phyloP scores from a whole-genome alignment of 805 yeast species.

The Schwanniomyces vanrijiae region DNA sequence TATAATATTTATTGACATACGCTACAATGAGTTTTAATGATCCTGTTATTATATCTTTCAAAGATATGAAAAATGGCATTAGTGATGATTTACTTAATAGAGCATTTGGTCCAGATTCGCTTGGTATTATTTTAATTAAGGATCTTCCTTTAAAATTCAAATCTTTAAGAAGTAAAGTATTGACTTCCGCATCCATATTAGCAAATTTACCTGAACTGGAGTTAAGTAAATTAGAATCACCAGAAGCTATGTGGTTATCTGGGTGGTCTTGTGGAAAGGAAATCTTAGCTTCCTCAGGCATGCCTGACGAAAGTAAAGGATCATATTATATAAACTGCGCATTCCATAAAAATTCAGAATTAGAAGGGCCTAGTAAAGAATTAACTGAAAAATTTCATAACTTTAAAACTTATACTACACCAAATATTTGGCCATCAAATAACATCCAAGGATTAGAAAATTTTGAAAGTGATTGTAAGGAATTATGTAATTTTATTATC shows the following conservation, averaged over 20 bases:
- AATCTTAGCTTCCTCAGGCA: conserved; percentile 37
- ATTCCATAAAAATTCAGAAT: conserved; percentile 40
- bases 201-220: conserved; percentile 36
- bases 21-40: background rate
- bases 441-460: conserved; percentile 18
- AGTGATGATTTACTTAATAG: conserved; percentile 28
- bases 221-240: conserved; percentile 42
- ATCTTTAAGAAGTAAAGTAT: conserved; percentile 41
- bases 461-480: conserved; percentile 38
- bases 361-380: conserved; percentile 47
- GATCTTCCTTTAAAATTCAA: conserved; percentile 40
- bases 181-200: conserved; percentile 41
- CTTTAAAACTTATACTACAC: conserved; percentile 45
- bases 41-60: conserved; percentile 32
- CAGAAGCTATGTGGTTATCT: conserved; percentile 51
- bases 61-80: conserved; percentile 30
- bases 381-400: conserved; percentile 30
- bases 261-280: conserved; percentile 67
- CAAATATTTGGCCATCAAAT: conserved; percentile 53
- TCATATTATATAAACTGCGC: conserved; percentile 61
- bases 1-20: background rate
- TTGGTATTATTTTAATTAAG: conserved; percentile 53
- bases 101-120: conserved; percentile 57
- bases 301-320: conserved; percentile 53
- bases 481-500: conserved; percentile 45